These are phyloP conservation scores for Tolypocladium tundrense DNA, from an alignment of 2,329 filamentous ascomycete species.

Conservation along the genomic window DNA sequence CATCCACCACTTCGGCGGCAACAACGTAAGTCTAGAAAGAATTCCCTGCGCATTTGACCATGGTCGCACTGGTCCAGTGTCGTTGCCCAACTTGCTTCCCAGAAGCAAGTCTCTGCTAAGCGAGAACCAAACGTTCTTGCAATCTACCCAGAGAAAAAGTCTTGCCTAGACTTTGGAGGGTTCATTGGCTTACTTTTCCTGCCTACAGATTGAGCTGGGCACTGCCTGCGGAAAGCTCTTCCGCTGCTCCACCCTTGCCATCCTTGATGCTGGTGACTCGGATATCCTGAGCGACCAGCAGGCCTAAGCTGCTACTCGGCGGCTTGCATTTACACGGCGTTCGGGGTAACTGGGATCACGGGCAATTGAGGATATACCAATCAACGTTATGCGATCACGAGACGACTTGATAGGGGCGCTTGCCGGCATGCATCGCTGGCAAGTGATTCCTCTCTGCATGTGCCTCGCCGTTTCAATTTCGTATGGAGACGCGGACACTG, in stretches of 20 bases:
- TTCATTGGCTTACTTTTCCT: slow-evolving; percentile 48
- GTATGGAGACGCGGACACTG: not conserved
- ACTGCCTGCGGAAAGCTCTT: slow-evolving; percentile 99
- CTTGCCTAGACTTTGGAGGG: slow-evolving; percentile 79
- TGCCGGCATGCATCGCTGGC: slow-evolving; percentile 3
- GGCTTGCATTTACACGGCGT: slow-evolving; percentile 28
- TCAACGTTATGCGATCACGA: slow-evolving; percentile 21
- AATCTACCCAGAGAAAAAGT: slow-evolving; percentile 86
- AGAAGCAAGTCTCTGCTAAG: slow-evolving; percentile 9
- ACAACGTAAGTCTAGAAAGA: slow-evolving; percentile 72
- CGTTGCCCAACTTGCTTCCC: not conserved
- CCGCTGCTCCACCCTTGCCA: slow-evolving; percentile 93
- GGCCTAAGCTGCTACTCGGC: slow-evolving; percentile 34
- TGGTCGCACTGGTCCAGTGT: not conserved
- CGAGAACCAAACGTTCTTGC: slow-evolving; percentile 16
- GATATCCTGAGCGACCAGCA: slow-evolving; percentile 82
- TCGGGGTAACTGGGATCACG: slow-evolving; percentile 26
- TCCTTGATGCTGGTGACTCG: slow-evolving; percentile 95
- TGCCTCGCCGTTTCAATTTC: slow-evolving; percentile 6
- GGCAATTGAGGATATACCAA: slow-evolving; percentile 26
- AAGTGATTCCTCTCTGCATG: slow-evolving; percentile 13
- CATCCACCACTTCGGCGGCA: slow-evolving; percentile 96
- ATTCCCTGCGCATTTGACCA: not conserved
- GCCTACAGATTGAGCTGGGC: slow-evolving; percentile 83
- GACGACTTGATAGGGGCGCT: slow-evolving; percentile 13